Evolutionary conservation across 2,329 filamentous ascomycete species (phyloP), one percentile per base, ranked within the genome.

Genomic region (Cladosporium sp.): DNA sequence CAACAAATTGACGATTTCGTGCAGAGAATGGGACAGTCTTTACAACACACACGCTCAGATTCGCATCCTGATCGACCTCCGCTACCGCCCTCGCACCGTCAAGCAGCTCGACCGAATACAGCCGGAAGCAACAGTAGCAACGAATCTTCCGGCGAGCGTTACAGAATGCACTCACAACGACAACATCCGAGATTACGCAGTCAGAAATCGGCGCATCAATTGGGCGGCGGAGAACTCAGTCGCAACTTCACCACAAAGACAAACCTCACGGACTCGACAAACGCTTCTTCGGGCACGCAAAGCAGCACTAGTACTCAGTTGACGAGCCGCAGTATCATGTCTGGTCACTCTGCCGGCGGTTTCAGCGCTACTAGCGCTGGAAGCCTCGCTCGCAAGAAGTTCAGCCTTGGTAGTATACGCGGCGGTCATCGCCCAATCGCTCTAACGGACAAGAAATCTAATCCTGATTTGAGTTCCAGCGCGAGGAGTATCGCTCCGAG

Each of bases 341-440:
- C 94, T 77, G 95, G 94, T 3, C 85, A 87, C 62, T 98, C 95
- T 63, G 95, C 95, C 0, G 89, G 93, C 60, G 94, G 87, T 14
- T 92, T 97, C 78, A 98, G 94, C 77, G 92, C 93, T 60, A 98
- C 95, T 18, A 98, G 95, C 79, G 95, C 95, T 18, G 95, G 93
- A 64, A 98, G 94, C 79, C 87, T 96, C 70, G 93, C 93, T 34
- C 88, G 93, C 68, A 91, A 91, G 74, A 90, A 89, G 70, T 76
- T 81, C 78, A 75, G 83, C 73, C 59, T 83, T 73, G 78, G 74
- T 78, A 84, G 74, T 65, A 73, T 75, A 49, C 71, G 70, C 24
- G 68, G 72, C 28, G 69, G 71, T 21, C 65, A 73, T 15, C 68
- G 72, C 30, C 66, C 67, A 4, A 58, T 72, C 30, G 72, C 62